A percentile compares a stretch with the other conserved stretches of the same genome.
These are phyloP conservation scores for Clarireedia sp. DNA, from an alignment of 2,329 filamentous ascomycete genomes.

Conservation along the genomic window DNA sequence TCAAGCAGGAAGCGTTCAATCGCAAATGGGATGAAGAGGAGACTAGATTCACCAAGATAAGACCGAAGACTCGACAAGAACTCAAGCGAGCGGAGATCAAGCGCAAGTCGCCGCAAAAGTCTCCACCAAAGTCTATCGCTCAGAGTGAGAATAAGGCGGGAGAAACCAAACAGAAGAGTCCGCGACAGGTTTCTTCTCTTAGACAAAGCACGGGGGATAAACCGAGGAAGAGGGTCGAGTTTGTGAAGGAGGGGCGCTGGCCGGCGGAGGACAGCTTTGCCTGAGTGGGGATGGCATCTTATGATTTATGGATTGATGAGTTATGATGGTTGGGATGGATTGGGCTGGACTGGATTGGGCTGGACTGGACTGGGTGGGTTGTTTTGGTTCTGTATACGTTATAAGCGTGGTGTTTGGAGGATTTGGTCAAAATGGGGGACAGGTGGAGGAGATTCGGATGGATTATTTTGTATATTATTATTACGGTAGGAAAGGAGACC, in stretches of 20 bases:
- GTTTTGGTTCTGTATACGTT: conserved; percentile 11
- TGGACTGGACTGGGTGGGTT: conserved; percentile 11
- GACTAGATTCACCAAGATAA: no score
- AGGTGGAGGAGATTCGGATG: not conserved
- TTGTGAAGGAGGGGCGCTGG: conserved; percentile 17
- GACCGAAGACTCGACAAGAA: no score
- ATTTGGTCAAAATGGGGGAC: not conserved
- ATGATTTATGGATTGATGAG: conserved; percentile 13
- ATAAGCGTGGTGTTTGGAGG: conserved; percentile 4
- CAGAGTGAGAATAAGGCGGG: not conserved
- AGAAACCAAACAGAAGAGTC: not conserved
- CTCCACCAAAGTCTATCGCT: no score
- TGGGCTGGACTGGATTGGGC: conserved; percentile 10
- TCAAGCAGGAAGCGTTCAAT: not conserved
- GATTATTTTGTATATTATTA: conserved; percentile 10
- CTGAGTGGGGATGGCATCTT: conserved; percentile 9
- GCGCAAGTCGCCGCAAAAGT: no score
- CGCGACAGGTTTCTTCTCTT: not conserved
- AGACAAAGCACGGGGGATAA: not conserved
- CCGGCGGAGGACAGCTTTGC: conserved; percentile 28
- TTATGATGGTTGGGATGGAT: conserved; percentile 12
- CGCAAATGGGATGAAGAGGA: no score
- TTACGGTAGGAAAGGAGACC: conserved; percentile 1
- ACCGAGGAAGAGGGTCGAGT: not conserved
- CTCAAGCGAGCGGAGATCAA: no score